These are phyloP conservation scores for Theileria sp. DNA, from an alignment of 169 alveolate genomes.

Conservation along the genomic window DNA sequence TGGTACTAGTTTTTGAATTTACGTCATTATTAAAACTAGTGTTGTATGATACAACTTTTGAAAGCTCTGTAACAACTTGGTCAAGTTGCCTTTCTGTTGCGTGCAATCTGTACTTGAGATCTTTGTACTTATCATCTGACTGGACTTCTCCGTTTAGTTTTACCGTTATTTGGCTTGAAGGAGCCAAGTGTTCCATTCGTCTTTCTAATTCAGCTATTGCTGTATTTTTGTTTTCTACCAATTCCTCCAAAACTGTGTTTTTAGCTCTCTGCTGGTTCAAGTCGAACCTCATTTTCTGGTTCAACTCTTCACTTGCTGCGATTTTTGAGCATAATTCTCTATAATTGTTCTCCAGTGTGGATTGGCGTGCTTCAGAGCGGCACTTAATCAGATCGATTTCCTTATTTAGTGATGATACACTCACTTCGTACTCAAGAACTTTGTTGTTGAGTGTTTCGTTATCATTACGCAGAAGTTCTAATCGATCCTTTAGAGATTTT, in stretches of 20 bases:
- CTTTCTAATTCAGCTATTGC: conserved; percentile 23
- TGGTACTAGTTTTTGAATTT: background rate
- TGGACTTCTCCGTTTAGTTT: background rate
- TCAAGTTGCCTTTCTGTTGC: conserved; percentile 15
- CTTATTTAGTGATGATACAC: conserved; percentile 17
- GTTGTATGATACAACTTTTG: conserved; percentile 4
- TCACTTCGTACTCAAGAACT: conserved; percentile 31
- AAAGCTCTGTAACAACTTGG: conserved; percentile 4
- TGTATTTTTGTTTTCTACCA: conserved; percentile 16
- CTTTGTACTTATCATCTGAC: background rate
- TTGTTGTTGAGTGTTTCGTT: conserved; percentile 11
- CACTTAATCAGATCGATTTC: conserved; percentile 24
- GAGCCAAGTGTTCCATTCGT: background rate
- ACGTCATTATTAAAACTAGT: background rate
- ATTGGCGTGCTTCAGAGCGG: conserved; percentile 27
- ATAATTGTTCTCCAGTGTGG: conserved; percentile 36
- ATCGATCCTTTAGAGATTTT: conserved; percentile 17
- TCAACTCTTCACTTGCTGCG: conserved; percentile 31
- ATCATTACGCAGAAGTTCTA: conserved; percentile 16
- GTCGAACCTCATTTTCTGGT: conserved; percentile 25
- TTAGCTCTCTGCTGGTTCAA: conserved; percentile 25
- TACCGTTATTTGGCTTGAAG: background rate
- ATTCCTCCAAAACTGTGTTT: conserved; percentile 50
- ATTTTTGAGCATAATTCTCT: conserved; percentile 49
- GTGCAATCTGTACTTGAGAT: background rate